Conservation (phyloP, 2,329 filamentous ascomycete species). For the Aspergillus ibericus region DNA sequence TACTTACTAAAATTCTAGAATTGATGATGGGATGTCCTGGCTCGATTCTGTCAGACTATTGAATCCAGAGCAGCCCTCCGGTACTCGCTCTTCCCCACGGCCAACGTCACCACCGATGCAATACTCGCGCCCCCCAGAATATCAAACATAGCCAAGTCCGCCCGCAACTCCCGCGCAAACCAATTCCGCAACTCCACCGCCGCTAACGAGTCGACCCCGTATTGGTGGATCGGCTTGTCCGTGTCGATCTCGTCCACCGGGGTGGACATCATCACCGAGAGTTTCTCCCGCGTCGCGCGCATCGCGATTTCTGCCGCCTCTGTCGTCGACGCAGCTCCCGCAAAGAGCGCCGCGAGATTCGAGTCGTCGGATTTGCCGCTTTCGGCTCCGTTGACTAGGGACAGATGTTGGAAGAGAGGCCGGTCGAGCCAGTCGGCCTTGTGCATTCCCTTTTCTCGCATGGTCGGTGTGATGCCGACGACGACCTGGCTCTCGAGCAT, state of each 20-base stretch:
- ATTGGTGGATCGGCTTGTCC: conserved; percentile 29
- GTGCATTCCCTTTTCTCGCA: not conserved
- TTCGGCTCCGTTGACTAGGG: not conserved
- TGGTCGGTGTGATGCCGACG: conserved; percentile 7
- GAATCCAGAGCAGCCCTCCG: too few species aligned
- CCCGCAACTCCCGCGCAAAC: conserved; percentile 6
- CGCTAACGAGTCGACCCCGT: conserved; percentile 13
- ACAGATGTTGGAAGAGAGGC: conserved; percentile 4
- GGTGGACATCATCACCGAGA: conserved; percentile 37
- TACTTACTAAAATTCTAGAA: too few species aligned
- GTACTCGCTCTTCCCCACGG: not conserved
- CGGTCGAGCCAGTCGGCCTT: conserved; percentile 8
- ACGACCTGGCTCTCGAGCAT: conserved; percentile 1
- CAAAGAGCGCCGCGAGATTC: conserved; percentile 1
- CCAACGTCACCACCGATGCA: not conserved
- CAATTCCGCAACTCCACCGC: conserved; percentile 10
- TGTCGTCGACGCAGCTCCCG: not conserved
- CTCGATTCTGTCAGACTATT: too few species aligned
- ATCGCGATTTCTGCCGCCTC: conserved; percentile 8
- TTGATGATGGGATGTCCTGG: too few species aligned
- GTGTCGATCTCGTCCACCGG: conserved; percentile 31
- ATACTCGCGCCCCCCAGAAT: conserved; percentile 9
- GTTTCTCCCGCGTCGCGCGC: conserved; percentile 27
- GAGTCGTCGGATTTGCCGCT: not conserved
- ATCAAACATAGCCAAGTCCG: conserved; percentile 9